A percentile compares a stretch with the other conserved stretches of the same genome.
phyloP scores from a whole-genome alignment of 78 protist species.

The Polysphondylium violaceum region DNA sequence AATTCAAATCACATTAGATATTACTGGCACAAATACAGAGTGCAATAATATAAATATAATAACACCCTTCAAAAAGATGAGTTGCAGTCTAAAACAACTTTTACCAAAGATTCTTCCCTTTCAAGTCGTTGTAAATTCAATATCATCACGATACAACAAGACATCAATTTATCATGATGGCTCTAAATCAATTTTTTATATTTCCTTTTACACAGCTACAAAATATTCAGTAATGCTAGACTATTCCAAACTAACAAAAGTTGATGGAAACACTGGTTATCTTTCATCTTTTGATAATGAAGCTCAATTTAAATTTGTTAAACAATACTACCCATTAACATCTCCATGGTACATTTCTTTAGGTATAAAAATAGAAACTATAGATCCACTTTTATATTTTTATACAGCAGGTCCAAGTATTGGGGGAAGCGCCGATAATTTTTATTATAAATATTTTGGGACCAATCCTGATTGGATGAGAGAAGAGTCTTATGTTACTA shows the following conservation, averaged over 20 bases:
- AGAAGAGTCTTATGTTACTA: no score
- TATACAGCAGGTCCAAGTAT: neutral
- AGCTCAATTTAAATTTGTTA: neutral
- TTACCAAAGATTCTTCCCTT: neutral
- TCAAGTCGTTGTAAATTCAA: neutral
- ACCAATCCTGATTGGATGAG: no score
- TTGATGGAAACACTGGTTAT: neutral
- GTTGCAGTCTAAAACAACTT: neutral
- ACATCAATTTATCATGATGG: neutral
- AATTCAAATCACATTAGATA: neutral
- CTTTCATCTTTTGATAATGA: neutral
- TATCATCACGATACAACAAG: neutral
- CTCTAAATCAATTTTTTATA: neutral
- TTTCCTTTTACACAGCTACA: no score
- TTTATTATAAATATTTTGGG: no score
- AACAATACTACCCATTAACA: neutral
- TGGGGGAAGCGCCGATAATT: no score
- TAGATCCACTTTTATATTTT: neutral
- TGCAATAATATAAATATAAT: neutral
- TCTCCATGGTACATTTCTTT: neutral
- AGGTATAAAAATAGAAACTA: neutral
- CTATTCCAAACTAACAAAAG: neutral
- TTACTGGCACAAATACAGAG: neutral
- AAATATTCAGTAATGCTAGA: neutral
- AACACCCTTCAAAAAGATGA: neutral